Percentiles rank a stretch among this genome's conserved stretches.
These are phyloP conservation scores for Phytophthora rubi DNA, from an alignment of 352 stramenopile genomes.

Conservation along the genomic window DNA sequence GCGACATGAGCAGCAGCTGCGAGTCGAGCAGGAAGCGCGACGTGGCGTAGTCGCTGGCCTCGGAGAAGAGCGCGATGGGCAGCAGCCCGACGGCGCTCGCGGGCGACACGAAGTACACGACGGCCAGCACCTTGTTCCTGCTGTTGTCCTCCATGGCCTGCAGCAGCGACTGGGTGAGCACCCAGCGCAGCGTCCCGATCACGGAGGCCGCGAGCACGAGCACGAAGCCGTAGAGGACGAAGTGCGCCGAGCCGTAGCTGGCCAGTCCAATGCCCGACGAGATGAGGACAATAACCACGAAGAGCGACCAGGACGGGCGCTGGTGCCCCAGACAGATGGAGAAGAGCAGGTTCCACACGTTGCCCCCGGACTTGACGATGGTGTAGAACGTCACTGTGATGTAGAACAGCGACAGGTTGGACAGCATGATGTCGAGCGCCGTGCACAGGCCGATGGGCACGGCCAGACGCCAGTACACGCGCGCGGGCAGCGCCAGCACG, in stretches of 20 bases:
- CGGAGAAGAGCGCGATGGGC: conserved; percentile 66
- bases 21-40: conserved; percentile 70
- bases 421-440: conserved; percentile 85
- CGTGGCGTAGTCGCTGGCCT: conserved; percentile 49
- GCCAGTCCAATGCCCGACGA: conserved; percentile 74
- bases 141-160: conserved; percentile 61
- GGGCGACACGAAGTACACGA: conserved; percentile 87
- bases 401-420: conserved; percentile 86
- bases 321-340: conserved; percentile 82
- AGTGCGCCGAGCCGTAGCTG: conserved; percentile 79
- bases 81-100: conserved; percentile 73
- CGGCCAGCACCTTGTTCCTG: conserved; percentile 69
- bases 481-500: conserved; percentile 43
- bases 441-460: conserved; percentile 84
- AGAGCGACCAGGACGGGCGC: conserved; percentile 55
- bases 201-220: conserved; percentile 76
- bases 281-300: conserved; percentile 71
- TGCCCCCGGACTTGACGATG: conserved; percentile 78
- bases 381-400: conserved; percentile 90
- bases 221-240: conserved; percentile 72
- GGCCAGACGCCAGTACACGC: conserved; percentile 69
- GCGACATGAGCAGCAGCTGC: conserved; percentile 52
- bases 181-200: conserved; percentile 79
- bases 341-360: conserved; percentile 88
- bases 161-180: conserved; percentile 85